These are phyloP conservation scores for Podaxis sp. DNA, from an alignment of 768 basidiomycete species.

Conservation along the genomic window DNA sequence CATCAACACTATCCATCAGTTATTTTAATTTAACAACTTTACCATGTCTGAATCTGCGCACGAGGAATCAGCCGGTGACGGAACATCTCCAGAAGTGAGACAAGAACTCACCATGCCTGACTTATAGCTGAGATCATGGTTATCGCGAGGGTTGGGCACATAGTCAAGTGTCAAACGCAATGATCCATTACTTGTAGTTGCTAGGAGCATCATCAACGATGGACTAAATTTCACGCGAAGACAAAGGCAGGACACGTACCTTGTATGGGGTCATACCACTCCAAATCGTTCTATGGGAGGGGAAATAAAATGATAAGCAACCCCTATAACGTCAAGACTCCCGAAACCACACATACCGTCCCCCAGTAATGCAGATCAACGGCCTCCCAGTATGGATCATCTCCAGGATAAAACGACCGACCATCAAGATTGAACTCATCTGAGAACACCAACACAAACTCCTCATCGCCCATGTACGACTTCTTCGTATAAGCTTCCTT, in stretches of 20 bases:
- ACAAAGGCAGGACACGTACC: conserved; percentile 36
- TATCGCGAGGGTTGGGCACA: conserved; percentile 48
- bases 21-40: background rate
- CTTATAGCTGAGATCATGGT: conserved; percentile 77
- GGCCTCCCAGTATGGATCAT: conserved; percentile 90
- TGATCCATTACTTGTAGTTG: conserved; percentile 76
- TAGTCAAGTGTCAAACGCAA: conserved; percentile 77
- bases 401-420: conserved; percentile 71
- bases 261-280: conserved; percentile 75
- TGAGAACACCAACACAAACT: conserved; percentile 65
- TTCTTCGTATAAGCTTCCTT: conserved; percentile 48
- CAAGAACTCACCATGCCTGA: conserved; percentile 51
- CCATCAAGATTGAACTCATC: conserved; percentile 78
- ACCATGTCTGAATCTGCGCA: conserved; percentile 32
- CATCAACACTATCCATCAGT: conserved; percentile 21
- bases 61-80: conserved; percentile 13
- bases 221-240: background rate
- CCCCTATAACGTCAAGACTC: background rate
- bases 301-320: conserved; percentile 35
- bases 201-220: conserved; percentile 35
- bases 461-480: conserved; percentile 51
- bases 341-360: conserved; percentile 24
- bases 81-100: conserved; percentile 27
- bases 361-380: conserved; percentile 83
- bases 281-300: conserved; percentile 62